phyloP scores from a whole-genome alignment of 495 filamentous ascomycete species.

The Neurospora sp. region DNA sequence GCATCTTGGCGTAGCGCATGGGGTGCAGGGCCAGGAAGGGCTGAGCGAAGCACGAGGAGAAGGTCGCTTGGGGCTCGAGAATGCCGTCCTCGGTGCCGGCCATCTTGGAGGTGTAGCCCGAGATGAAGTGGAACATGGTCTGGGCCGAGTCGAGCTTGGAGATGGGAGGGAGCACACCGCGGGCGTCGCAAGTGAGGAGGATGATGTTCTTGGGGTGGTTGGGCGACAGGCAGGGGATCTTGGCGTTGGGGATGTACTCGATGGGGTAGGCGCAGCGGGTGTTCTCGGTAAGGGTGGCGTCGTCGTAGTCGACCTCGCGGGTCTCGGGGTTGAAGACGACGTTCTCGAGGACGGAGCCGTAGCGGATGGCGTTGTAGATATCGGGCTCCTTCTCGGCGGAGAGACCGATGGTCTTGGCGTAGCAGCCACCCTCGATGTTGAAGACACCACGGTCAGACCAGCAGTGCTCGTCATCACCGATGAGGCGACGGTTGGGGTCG shows the following conservation, averaged over 20 bases:
- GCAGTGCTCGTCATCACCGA: conserved; percentile 99
- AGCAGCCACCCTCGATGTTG: conserved; percentile 99
- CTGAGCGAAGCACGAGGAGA: conserved; percentile 99
- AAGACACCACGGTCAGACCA: conserved; percentile 96
- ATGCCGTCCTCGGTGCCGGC: conserved; percentile 96
- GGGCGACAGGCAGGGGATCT: conserved; percentile 83
- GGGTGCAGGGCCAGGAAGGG: conserved; percentile 98
- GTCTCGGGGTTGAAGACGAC: conserved; percentile 91
- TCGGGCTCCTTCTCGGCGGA: conserved; percentile 98
- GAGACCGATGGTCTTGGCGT: conserved; percentile 96
- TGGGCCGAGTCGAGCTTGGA: conserved; percentile 92
- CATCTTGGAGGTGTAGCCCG: conserved; percentile 99
- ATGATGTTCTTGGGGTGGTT: conserved; percentile 96
- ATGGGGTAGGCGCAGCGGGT: conserved; percentile 98
- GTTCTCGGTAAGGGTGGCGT: conserved; percentile 92
- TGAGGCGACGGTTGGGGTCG: conserved; percentile 89
- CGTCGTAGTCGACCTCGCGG: conserved; percentile 89
- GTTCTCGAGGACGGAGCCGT: conserved; percentile 96
- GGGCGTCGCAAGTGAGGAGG: conserved; percentile 93
- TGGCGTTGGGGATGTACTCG: conserved; percentile 96
- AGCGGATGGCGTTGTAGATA: conserved; percentile 93
- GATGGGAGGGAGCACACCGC: conserved; percentile 94
- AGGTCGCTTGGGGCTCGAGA: conserved; percentile 93
- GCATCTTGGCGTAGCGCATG: conserved; percentile 97
- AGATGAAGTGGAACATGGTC: conserved; percentile 99